Evolutionary conservation across 2,329 filamentous ascomycete genomes (phyloP).

Genomic region (Thyridium curvatum): DNA sequence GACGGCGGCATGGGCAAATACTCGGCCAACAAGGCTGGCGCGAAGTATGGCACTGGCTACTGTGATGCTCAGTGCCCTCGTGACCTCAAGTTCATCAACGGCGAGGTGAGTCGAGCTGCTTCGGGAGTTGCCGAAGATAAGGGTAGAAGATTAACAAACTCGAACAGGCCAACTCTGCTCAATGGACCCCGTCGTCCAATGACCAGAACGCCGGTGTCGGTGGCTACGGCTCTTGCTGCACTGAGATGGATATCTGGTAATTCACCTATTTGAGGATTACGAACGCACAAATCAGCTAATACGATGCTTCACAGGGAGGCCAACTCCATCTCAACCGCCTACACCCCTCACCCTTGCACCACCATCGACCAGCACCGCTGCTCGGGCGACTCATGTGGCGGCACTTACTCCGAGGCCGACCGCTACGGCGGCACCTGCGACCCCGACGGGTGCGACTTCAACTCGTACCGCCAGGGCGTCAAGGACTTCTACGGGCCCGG

Average conservation of each 20-base stretch:
- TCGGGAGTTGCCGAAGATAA: background rate
- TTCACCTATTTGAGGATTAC: too few species aligned
- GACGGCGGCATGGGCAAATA: conserved; percentile 41
- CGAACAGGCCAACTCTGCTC: conserved; percentile 9
- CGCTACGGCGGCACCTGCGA: conserved; percentile 56
- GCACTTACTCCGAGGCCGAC: conserved; percentile 32
- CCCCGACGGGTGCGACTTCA: conserved; percentile 60
- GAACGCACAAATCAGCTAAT: too few species aligned
- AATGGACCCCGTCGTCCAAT: conserved; percentile 39
- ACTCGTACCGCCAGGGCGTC: conserved; percentile 57
- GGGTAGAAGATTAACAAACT: too few species aligned
- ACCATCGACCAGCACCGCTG: conserved; percentile 33
- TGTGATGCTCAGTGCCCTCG: conserved; percentile 40
- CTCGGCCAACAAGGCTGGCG: conserved; percentile 34
- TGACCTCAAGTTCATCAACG: conserved; percentile 42
- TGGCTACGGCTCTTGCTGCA: conserved; percentile 45
- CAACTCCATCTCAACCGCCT: conserved; percentile 51
- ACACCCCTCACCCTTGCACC: conserved; percentile 53
- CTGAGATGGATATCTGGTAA: conserved; percentile 56
- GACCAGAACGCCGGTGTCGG: conserved; percentile 45
- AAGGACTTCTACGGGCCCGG: conserved; percentile 53
- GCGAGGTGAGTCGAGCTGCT: conserved; percentile 28
- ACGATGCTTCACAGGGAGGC: conserved; percentile 54
- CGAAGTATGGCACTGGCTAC: conserved; percentile 49
- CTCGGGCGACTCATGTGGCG: conserved; percentile 35